Conservation (phyloP, 129 eudicot genomes). For the Chrysanthemum lavandulifolium region DNA sequence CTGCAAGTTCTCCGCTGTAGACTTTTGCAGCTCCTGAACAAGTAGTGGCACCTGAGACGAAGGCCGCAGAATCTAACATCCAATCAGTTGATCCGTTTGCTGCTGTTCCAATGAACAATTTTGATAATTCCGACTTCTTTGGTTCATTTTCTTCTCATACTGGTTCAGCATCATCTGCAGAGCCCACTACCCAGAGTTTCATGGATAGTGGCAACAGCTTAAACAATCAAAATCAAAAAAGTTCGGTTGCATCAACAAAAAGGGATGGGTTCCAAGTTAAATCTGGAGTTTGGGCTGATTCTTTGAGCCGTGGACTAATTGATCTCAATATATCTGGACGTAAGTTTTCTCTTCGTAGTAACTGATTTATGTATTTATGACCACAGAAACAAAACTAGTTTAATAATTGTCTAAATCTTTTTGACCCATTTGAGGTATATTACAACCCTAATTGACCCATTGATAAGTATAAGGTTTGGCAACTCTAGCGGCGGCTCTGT, state of each 20-base stretch:
- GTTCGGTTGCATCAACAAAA: constrained; percentile 47
- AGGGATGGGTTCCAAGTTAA: constrained; percentile 81
- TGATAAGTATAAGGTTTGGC: neutral
- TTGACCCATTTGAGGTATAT: neutral
- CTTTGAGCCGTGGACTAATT: constrained; percentile 93
- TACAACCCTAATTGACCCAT: neutral
- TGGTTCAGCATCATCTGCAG: constrained; percentile 42
- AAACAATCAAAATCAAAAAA: constrained; percentile 38
- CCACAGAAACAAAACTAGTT: neutral
- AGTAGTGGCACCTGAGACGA: constrained; percentile 39
- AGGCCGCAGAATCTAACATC: constrained; percentile 19
- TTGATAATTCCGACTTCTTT: constrained; percentile 67
- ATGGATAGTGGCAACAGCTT: constrained; percentile 27
- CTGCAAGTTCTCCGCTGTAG: constrained; percentile 52
- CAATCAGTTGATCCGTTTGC: constrained; percentile 79
- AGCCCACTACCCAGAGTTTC: constrained; percentile 33
- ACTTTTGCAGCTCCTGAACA: constrained; percentile 74
- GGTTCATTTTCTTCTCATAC: constrained; percentile 64
- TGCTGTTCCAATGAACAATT: constrained; percentile 71
- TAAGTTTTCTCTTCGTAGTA: constrained; percentile 41
- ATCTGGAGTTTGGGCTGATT: constrained; percentile 99
- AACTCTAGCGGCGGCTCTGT: too few relatives aligned
- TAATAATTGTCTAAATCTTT: neutral
- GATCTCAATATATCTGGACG: constrained; percentile 94
- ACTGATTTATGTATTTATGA: neutral